These are phyloP conservation scores for Umbilicus rupestris DNA, from an alignment of 164 flowering plant species.

Conservation along the genomic window DNA sequence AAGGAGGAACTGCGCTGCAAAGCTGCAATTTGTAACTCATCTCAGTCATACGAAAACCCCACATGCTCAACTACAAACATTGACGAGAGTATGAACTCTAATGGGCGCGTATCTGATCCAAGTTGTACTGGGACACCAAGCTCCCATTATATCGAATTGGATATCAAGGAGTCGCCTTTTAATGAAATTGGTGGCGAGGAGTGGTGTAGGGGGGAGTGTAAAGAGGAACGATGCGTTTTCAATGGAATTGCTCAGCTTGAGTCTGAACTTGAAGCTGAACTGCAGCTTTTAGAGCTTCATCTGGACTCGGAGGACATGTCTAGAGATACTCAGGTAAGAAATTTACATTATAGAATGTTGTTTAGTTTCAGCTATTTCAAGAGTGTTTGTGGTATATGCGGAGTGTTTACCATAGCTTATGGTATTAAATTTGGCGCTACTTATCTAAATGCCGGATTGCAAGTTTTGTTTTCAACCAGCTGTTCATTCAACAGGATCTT, in stretches of 20 bases:
- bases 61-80: neutral
- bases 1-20: constrained; percentile 3
- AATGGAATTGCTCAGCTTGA: constrained; percentile 9
- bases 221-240: neutral
- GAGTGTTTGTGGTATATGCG: no score
- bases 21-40: neutral
- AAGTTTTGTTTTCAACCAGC: neutral
- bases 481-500: neutral
- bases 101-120: neutral
- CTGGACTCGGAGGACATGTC: neutral
- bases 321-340: neutral
- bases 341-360: neutral
- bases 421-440: no score
- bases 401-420: no score
- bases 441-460: no score
- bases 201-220: neutral
- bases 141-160: neutral
- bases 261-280: constrained; percentile 9
- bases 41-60: neutral
- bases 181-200: no score
- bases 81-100: constrained; percentile 1
- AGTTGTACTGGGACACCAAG: neutral
- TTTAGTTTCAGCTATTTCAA: neutral
- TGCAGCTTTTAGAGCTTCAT: constrained; percentile 5
- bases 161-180: neutral